A percentile compares a stretch with the other conserved stretches of the same genome.
Evolutionary conservation across 169 alveolate genomes (phyloP).

Genomic region (Plasmodium falciparum): DNA sequence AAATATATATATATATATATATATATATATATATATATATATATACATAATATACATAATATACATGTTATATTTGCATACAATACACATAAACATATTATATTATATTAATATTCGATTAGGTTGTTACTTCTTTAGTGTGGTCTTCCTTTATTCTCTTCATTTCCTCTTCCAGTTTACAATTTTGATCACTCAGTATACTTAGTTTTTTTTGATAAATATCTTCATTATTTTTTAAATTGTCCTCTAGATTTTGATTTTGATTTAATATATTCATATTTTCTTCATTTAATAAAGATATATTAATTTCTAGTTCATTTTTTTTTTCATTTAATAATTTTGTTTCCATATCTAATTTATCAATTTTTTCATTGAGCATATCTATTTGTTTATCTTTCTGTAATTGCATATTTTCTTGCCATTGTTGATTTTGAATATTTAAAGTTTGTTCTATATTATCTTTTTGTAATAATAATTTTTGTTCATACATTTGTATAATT

Average conservation of each 20-base stretch:
- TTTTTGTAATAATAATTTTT: neutral
- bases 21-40: neutral
- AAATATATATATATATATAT: neutral
- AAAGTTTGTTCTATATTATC: constrained; percentile 4
- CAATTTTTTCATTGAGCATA: constrained; percentile 14
- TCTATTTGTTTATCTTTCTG: constrained; percentile 19
- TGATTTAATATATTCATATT: constrained; percentile 29
- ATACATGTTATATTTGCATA: neutral
- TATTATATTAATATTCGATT: too few species aligned
- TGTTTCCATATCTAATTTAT: constrained; percentile 17
- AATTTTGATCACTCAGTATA: constrained; percentile 29
- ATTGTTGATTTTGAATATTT: constrained; percentile 6
- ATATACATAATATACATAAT: neutral
- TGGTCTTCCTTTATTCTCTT: constrained; percentile 15
- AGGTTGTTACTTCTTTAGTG: constrained; percentile 11
- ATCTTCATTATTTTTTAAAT: constrained; percentile 59
- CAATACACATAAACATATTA: neutral
- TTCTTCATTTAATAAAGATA: constrained; percentile 57
- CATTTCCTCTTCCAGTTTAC: constrained; percentile 47
- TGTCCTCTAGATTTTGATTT: constrained; percentile 50
- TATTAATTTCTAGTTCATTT: constrained; percentile 27
- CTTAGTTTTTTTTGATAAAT: constrained; percentile 25
- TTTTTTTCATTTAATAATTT: constrained; percentile 23
- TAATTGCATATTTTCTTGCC: neutral
- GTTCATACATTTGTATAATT: constrained; percentile 14